phyloP scores from a whole-genome alignment of 495 filamentous ascomycete species.

The Aspergillus conjunctus region DNA sequence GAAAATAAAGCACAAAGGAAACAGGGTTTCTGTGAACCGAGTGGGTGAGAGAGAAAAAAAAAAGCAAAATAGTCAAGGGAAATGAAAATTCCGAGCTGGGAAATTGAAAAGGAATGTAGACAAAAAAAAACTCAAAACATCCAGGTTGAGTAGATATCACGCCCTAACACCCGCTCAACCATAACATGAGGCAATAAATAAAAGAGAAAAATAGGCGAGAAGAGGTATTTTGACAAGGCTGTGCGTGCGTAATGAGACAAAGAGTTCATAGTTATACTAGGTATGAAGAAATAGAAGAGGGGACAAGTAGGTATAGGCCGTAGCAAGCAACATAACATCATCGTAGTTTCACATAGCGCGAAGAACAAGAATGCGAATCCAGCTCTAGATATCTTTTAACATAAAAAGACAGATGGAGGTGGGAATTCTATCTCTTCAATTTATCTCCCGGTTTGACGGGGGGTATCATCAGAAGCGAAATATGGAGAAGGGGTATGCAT shows the following conservation, averaged over 20 bases:
- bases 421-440: conserved; percentile 19
- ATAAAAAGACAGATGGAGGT: conserved; percentile 6
- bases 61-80: conserved; percentile 4
- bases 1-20: conserved; percentile 13
- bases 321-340: neutral
- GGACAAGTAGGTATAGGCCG: neutral
- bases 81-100: conserved; percentile 5
- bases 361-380: neutral
- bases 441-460: conserved; percentile 34
- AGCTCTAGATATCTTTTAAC: neutral
- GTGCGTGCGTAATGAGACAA: conserved; percentile 2
- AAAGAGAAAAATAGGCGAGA: neutral
- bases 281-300: neutral
- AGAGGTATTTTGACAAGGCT: conserved; percentile 14
- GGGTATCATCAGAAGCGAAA: conserved; percentile 65
- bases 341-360: neutral
- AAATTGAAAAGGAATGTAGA: conserved; percentile 16
- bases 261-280: neutral
- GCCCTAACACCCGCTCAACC: conserved; percentile 30
- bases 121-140: conserved; percentile 11
- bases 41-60: neutral
- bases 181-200: conserved; percentile 12
- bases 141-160: conserved; percentile 21
- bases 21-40: neutral
- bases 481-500: conserved; percentile 35